phyloP scores from a whole-genome alignment of 2,329 filamentous ascomycete species.

The Ophiostoma sp. region DNA sequence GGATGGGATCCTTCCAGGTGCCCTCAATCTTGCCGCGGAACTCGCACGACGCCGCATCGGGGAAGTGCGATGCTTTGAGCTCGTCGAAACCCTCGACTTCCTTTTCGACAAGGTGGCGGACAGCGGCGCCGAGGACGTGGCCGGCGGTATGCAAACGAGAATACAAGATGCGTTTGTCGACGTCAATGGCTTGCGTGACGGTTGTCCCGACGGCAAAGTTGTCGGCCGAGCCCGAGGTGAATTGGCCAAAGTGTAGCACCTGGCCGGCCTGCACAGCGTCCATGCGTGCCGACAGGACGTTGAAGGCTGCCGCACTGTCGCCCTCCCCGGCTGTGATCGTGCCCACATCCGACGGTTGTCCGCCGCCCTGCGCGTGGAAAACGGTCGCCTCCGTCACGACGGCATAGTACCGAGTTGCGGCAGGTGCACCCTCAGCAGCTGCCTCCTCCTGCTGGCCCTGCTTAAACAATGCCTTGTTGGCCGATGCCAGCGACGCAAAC shows the following conservation, averaged over 20 bases:
- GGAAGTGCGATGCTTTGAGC: constrained; percentile 71
- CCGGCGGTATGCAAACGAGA: constrained; percentile 73
- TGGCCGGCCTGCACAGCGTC: constrained; percentile 50
- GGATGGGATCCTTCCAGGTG: constrained; percentile 62
- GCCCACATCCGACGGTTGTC: constrained; percentile 69
- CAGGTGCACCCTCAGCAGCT: not conserved
- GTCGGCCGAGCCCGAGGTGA: constrained; percentile 35
- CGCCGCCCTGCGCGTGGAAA: constrained; percentile 74
- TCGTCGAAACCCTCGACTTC: constrained; percentile 60
- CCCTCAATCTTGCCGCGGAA: constrained; percentile 67
- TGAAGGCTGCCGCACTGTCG: constrained; percentile 42
- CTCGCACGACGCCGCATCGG: constrained; percentile 65
- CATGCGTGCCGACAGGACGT: constrained; percentile 59
- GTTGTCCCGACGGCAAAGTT: constrained; percentile 45
- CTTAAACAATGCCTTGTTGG: constrained; percentile 60
- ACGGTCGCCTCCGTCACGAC: constrained; percentile 66
- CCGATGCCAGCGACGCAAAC: constrained; percentile 51
- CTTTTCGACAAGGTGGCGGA: constrained; percentile 57
- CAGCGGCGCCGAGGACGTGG: constrained; percentile 68
- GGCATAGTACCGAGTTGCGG: constrained; percentile 44
- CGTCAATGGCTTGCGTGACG: constrained; percentile 61
- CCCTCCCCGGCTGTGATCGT: constrained; percentile 45
- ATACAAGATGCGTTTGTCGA: constrained; percentile 60
- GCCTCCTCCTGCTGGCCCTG: constrained; percentile 45
- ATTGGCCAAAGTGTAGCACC: constrained; percentile 67